Conservation (phyloP, 2,329 filamentous ascomycete species). For the Cordyceps tenuipes region DNA sequence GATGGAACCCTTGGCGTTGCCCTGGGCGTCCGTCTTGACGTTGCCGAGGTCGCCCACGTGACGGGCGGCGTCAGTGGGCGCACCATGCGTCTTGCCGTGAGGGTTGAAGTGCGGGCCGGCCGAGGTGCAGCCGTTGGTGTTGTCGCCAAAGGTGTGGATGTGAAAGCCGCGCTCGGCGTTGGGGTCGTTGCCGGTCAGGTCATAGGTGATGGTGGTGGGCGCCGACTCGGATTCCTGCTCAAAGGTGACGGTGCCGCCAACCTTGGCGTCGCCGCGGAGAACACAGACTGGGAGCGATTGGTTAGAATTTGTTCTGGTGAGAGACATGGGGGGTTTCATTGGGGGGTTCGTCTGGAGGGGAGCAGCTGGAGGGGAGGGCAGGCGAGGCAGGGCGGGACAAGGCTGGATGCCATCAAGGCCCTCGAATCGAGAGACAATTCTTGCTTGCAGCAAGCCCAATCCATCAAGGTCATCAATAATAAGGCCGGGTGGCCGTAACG, state of each 20-base stretch:
- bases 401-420: constrained; percentile 25
- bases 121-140: constrained; percentile 99
- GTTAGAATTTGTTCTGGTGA: not conserved
- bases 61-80: constrained; percentile 70
- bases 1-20: constrained; percentile 75
- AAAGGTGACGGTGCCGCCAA: constrained; percentile 89
- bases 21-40: constrained; percentile 89
- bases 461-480: constrained; percentile 36
- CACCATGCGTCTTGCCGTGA: constrained; percentile 83
- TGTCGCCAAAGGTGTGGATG: constrained; percentile 98
- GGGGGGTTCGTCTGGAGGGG: too few species aligned
- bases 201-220: constrained; percentile 81
- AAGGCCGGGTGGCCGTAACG: not conserved
- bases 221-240: constrained; percentile 79
- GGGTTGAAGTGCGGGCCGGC: constrained; percentile 99
- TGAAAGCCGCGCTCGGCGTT: constrained; percentile 98
- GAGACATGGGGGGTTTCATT: not conserved
- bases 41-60: constrained; percentile 98
- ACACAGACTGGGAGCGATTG: constrained; percentile 62
- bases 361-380: not conserved
- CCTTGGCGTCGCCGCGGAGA: constrained; percentile 94
- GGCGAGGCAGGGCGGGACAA: not conserved
- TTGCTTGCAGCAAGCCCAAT: constrained; percentile 21
- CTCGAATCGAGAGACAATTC: not conserved
- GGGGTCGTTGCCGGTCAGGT: constrained; percentile 85